Conservation (phyloP, 1,284 basidiomycete species). For the Coniferiporia weirii region DNA sequence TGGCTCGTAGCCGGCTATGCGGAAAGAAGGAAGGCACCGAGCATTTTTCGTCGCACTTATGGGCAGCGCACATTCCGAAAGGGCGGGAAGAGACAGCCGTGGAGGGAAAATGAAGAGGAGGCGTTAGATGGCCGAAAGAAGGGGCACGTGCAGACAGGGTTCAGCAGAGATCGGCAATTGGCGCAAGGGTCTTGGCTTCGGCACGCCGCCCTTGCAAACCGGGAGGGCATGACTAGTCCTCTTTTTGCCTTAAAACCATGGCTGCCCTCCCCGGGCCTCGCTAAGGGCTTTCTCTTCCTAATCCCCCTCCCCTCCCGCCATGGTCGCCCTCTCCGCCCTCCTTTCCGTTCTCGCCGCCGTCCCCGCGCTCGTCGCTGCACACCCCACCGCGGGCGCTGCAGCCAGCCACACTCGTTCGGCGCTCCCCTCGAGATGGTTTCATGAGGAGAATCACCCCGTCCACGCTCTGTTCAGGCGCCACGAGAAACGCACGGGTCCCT, state of each 20-base stretch:
- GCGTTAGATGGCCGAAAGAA: too few species aligned
- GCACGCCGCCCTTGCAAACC: too few species aligned
- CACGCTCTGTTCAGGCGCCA: constrained; percentile 24
- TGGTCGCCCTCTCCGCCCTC: constrained; percentile 32
- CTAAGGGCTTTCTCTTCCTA: not conserved
- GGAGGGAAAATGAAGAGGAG: too few species aligned
- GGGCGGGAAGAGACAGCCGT: too few species aligned
- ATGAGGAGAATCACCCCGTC: constrained; percentile 25
- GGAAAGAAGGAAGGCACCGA: too few species aligned
- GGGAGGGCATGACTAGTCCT: not conserved
- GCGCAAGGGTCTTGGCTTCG: too few species aligned
- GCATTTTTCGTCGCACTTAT: too few species aligned
- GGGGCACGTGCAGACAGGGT: too few species aligned
- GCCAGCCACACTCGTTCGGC: constrained; percentile 3
- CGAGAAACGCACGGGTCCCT: constrained; percentile 39
- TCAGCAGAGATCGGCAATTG: too few species aligned
- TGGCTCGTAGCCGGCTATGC: too few species aligned
- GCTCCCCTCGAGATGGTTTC: constrained; percentile 25
- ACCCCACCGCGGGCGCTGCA: constrained; percentile 13
- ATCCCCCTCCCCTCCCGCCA: not conserved
- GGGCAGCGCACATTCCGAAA: too few species aligned
- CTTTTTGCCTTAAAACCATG: constrained; percentile 4
- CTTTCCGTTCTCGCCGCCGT: constrained; percentile 34
- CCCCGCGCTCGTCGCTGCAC: constrained; percentile 24
- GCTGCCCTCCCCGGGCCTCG: constrained; percentile 29